Evolutionary conservation across 75 land plant genomes (phyloP).

Genomic region (Gnetum montanum): DNA sequence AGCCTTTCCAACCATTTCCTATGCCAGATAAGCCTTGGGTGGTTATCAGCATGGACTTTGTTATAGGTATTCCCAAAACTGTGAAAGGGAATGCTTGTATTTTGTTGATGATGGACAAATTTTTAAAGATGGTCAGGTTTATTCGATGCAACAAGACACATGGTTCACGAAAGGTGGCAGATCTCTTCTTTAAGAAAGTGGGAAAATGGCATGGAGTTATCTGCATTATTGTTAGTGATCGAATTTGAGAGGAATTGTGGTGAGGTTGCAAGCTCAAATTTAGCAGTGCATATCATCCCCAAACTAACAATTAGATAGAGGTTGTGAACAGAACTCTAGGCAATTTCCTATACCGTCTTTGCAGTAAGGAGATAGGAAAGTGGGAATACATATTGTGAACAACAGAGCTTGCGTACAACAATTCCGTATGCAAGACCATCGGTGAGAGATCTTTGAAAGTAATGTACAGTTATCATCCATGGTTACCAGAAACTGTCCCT

Average conservation of each 20-base stretch:
- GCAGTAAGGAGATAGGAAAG: background rate
- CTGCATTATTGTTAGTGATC: conserved; percentile 2
- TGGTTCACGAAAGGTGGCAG: conserved; percentile 11
- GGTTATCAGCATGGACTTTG: conserved; percentile 9
- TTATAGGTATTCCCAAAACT: conserved; percentile 5
- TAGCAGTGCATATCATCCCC: conserved; percentile 2
- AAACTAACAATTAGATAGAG: conserved; percentile 7
- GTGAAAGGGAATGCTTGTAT: conserved; percentile 5
- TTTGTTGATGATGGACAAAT: conserved; percentile 13
- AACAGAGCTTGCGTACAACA: conserved; percentile 9
- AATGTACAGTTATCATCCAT: conserved; percentile 2
- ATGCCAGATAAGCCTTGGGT: conserved; percentile 5
- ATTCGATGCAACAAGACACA: conserved; percentile 7
- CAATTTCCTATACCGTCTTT: background rate
- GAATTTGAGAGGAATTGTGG: background rate
- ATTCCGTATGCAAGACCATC: background rate
- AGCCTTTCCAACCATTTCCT: conserved; percentile 5
- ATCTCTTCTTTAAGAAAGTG: conserved; percentile 17
- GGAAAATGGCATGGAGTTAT: conserved; percentile 8
- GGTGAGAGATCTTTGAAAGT: conserved; percentile 6
- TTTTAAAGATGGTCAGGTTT: conserved; percentile 17
- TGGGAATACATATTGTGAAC: conserved; percentile 1
- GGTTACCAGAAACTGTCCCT: too few relatives aligned
- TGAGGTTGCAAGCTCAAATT: background rate
- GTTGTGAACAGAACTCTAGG: conserved; percentile 2